Base-by-base conservation (phyloP, 352 stramenopile genomes). In the Pythium dissimile region DNA sequence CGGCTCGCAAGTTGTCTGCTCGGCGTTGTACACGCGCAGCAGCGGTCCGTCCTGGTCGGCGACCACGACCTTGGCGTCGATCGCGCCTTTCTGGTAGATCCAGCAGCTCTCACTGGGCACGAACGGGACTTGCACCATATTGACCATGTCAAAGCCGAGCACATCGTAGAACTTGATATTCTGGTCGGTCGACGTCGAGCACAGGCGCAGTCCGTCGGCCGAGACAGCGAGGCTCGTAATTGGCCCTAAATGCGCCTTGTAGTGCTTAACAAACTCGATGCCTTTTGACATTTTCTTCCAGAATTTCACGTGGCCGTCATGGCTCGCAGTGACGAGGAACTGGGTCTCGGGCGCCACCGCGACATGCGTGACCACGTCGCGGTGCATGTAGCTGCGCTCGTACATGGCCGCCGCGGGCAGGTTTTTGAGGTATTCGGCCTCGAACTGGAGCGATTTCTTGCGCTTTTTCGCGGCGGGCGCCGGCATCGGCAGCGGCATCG, bases 181-280 rank as follows among this genome's bases (percentile, higher is more conserved):
- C 32, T 90, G 80, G 71, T 99, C 97, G 3, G 66, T 77, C 8
- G 82, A 85, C 3, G 87, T 94, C 37, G 83, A 97, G 50, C 75
- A 92, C 4, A 98, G 71, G 3, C 84, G 80, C 41, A 92, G 64
- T 12, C 89, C 92, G 53, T 98, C 94, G 42, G 30, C 39, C 18
- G 82, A 92, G 45, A 97, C 83, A 9, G 75, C 77, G 26, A 99
- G 80, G 9, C 77, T 83, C 2, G 83, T 50, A 12, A 99, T 77
- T 5, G 81, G 69, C 24, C 84, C 80, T 0, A 98, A 62, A 70
- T 99, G 97, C 26, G 97, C 96, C 46, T 97, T 97, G 72, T 98
- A 99, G 43, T 98, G 97, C 80, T 99, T 99, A 38, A 99, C 97
- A 74, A 99, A 99, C 84, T 99, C 97, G 35, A 99, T 82, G 23